phyloP scores from a whole-genome alignment of 129 eudicot genomes.

The Centella asiatica region DNA sequence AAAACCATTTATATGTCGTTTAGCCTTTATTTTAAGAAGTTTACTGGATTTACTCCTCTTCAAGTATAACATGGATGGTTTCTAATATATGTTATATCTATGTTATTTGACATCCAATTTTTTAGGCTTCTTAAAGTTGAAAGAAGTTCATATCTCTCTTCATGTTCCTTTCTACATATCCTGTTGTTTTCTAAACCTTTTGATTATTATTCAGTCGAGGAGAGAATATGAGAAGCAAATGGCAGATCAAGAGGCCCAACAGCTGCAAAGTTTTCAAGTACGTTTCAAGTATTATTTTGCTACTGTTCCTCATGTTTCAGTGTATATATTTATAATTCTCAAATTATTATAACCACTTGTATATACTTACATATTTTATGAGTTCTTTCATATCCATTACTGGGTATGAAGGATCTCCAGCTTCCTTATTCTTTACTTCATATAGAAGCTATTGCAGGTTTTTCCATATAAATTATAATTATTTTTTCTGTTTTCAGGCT shows the following conservation, averaged over 20 bases:
- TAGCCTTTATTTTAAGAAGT: neutral
- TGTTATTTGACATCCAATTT: neutral
- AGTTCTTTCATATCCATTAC: neutral
- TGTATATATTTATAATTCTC: neutral
- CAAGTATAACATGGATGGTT: neutral
- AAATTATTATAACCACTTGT: too few species aligned
- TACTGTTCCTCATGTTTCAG: slow-evolving; percentile 4
- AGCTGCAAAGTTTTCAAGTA: slow-evolving; percentile 73
- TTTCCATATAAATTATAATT: neutral
- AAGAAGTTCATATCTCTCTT: neutral
- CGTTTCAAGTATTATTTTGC: too few species aligned
- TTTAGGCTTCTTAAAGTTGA: slow-evolving; percentile 7
- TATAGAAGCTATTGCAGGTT: neutral
- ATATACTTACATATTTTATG: neutral
- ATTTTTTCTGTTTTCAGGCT: slow-evolving; percentile 33
- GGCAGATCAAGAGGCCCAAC: slow-evolving; percentile 74
- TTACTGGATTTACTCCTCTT: neutral
- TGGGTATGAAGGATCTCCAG: neutral
- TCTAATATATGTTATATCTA: neutral
- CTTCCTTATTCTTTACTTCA: neutral
- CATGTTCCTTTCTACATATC: neutral
- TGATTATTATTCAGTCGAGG: slow-evolving; percentile 54
- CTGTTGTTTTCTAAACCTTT: neutral
- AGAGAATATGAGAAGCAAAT: slow-evolving; percentile 76
- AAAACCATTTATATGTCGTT: neutral